Evolutionary conservation across 2,329 filamentous ascomycete genomes (phyloP), one percentile per base, ranked within the genome.

Genomic region (Pseudocercospora eumusae): DNA sequence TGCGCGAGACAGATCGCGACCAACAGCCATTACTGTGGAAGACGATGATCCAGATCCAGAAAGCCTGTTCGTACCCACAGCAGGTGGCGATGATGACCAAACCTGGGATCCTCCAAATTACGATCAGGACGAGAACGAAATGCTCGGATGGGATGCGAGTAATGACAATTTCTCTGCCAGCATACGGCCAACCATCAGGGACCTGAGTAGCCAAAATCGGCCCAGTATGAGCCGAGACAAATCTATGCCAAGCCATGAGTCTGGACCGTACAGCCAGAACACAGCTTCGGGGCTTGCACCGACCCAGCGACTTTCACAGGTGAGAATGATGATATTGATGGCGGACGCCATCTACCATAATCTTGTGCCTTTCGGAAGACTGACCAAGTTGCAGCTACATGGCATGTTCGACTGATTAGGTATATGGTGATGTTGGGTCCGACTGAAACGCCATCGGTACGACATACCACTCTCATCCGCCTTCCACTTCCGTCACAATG

Each of bases 71-170:
- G 82, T 92, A n/a, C 82, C 83, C 33, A 59, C 63, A 33, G 56
- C 21, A 10, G 79, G 78, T n/a, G 80, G 75, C 8, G 86, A 91
- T 28, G 88, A 91, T 23, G 88, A 91, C 64, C 81, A 83, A 49
- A 79, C 81, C 59, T 93, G 90, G 90, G 88, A 92, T 66, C 89
- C 90, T 1, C 81, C 89, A 1, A 83, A 85, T 57, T 86, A 84
- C 21, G 86, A 88, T 28, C 83, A 87, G 11, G 79, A 86, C 50
- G 84, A 85, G 6, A 84, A 86, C 65, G 86, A 87, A 55, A 86
- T 87, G 68, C 77, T 93, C 49, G 88, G 87, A 40, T 93, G 90
- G 90, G 88, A 92, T 75, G 83, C 87, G 56, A 89, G 84, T 70
- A 84, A 83, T 40, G 83, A 88, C 53, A 81, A 82, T 65, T 87